Conservation (phyloP, 768 basidiomycete species). For the Clitopilus passeckerianus region DNA sequence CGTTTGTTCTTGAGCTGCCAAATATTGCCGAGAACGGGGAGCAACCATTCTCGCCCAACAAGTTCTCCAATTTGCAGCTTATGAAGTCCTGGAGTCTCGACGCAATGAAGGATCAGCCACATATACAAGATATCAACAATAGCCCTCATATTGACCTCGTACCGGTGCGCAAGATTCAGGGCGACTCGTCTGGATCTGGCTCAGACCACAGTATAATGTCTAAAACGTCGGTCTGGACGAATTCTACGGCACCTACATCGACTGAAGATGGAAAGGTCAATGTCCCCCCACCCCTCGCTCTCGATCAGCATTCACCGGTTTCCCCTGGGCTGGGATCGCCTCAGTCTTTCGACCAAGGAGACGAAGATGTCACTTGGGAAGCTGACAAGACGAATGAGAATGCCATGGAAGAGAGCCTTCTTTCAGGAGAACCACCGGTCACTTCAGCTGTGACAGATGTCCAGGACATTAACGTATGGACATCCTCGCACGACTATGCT, state of each 20-base stretch:
- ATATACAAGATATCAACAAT: slow-evolving; percentile 7
- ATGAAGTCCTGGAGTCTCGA: slow-evolving; percentile 28
- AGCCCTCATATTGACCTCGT: not conserved
- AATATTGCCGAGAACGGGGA: slow-evolving; percentile 38
- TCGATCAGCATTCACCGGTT: slow-evolving; percentile 23
- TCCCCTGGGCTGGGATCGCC: slow-evolving; percentile 47
- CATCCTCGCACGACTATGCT: slow-evolving; percentile 73
- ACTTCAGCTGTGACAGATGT: slow-evolving; percentile 25
- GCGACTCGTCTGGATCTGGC: slow-evolving; percentile 40
- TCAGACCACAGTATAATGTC: slow-evolving; percentile 43
- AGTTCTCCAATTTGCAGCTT: slow-evolving; percentile 35
- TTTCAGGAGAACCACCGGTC: slow-evolving; percentile 45
- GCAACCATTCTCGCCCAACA: slow-evolving; percentile 41
- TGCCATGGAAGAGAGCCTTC: slow-evolving; percentile 48
- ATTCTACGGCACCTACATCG: slow-evolving; percentile 45
- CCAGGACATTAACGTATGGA: slow-evolving; percentile 38
- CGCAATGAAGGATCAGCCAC: slow-evolving; percentile 29
- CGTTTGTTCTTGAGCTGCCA: slow-evolving; percentile 65
- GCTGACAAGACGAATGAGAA: slow-evolving; percentile 31
- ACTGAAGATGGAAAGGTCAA: slow-evolving; percentile 35
- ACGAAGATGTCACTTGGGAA: slow-evolving; percentile 57
- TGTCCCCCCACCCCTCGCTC: slow-evolving; percentile 23
- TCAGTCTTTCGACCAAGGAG: slow-evolving; percentile 42
- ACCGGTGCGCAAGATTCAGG: slow-evolving; percentile 23
- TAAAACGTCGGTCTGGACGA: slow-evolving; percentile 39